These are phyloP conservation scores for Candida xiaguanensis DNA, from an alignment of 805 yeast genomes.

Conservation along the genomic window DNA sequence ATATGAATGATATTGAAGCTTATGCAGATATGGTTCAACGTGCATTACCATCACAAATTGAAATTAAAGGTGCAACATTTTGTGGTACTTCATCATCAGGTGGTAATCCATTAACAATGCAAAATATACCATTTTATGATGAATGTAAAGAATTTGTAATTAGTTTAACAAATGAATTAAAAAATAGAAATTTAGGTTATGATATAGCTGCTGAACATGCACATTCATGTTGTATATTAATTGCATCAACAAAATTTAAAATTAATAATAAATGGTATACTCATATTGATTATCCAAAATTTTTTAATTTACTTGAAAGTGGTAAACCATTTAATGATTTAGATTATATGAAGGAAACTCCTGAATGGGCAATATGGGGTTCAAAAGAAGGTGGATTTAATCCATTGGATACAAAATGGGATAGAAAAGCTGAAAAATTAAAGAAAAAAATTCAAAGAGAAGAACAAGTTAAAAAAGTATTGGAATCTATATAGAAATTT, in stretches of 20 bases:
- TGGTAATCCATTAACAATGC: slow-evolving; percentile 91
- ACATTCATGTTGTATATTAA: slow-evolving; percentile 85
- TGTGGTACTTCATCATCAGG: slow-evolving; percentile 85
- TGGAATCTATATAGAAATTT: neutral
- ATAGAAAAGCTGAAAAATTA: slow-evolving; percentile 58
- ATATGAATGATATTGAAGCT: slow-evolving; percentile 72
- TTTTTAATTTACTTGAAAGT: slow-evolving; percentile 63
- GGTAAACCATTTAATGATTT: slow-evolving; percentile 70
- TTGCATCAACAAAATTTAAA: slow-evolving; percentile 72
- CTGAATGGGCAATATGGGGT: slow-evolving; percentile 90
- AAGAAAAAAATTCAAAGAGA: slow-evolving; percentile 44
- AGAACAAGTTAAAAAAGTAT: slow-evolving; percentile 13
- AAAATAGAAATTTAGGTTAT: slow-evolving; percentile 64
- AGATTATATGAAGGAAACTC: slow-evolving; percentile 80
- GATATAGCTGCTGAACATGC: slow-evolving; percentile 94
- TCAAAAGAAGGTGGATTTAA: slow-evolving; percentile 82
- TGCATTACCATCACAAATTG: slow-evolving; percentile 83
- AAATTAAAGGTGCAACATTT: slow-evolving; percentile 92
- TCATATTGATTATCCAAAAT: slow-evolving; percentile 77
- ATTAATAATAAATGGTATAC: slow-evolving; percentile 79
- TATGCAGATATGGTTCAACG: slow-evolving; percentile 84
- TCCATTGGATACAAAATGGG: slow-evolving; percentile 73
- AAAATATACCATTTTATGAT: slow-evolving; percentile 90
- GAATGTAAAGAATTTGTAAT: slow-evolving; percentile 79
- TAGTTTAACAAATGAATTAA: slow-evolving; percentile 56